Percentiles rank a stretch among this genome's conserved stretches.
These are phyloP conservation scores for Gnomoniopsis sp. DNA, from an alignment of 2,329 filamentous ascomycete species.

Conservation along the genomic window DNA sequence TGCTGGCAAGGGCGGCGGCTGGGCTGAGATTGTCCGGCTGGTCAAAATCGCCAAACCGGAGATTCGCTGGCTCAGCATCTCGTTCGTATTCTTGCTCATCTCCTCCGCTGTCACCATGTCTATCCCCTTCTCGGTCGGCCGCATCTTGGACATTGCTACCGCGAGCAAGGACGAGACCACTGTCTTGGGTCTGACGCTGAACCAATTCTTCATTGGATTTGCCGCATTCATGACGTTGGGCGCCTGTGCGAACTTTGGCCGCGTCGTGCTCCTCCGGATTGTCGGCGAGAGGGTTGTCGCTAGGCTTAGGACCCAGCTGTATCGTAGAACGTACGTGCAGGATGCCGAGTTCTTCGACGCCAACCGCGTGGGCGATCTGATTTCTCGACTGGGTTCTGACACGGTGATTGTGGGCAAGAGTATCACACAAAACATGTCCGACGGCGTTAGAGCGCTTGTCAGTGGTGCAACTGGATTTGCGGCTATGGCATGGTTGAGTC, in stretches of 20 bases:
- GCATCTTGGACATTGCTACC: slow-evolving; percentile 88
- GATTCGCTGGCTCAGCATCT: slow-evolving; percentile 69
- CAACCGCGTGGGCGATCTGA: slow-evolving; percentile 92
- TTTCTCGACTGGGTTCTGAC: slow-evolving; percentile 91
- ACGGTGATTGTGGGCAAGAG: slow-evolving; percentile 98
- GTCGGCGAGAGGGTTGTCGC: slow-evolving; percentile 94
- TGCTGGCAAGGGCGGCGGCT: slow-evolving; percentile 50
- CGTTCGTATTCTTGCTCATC: slow-evolving; percentile 80
- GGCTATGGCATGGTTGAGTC: slow-evolving; percentile 94
- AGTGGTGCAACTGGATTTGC: slow-evolving; percentile 85
- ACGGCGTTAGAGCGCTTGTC: slow-evolving; percentile 87
- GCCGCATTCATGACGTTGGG: slow-evolving; percentile 75
- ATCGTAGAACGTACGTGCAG: slow-evolving; percentile 89
- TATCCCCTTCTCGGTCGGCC: slow-evolving; percentile 93
- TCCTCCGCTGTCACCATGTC: slow-evolving; percentile 95
- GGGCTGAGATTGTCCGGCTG: slow-evolving; percentile 79
- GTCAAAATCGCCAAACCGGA: slow-evolving; percentile 89
- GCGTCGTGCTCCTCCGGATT: slow-evolving; percentile 88
- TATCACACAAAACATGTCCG: slow-evolving; percentile 95
- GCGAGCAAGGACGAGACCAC: slow-evolving; percentile 65
- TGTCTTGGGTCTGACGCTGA: slow-evolving; percentile 79
- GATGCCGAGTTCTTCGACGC: slow-evolving; percentile 99
- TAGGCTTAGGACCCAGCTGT: slow-evolving; percentile 82
- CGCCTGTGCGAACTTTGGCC: slow-evolving; percentile 86
- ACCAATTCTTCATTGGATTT: slow-evolving; percentile 84